A percentile compares a stretch with the other conserved stretches of the same genome.
Evolutionary conservation across 1,284 basidiomycete genomes (phyloP).

Genomic region (Coriolopsis trogii): DNA sequence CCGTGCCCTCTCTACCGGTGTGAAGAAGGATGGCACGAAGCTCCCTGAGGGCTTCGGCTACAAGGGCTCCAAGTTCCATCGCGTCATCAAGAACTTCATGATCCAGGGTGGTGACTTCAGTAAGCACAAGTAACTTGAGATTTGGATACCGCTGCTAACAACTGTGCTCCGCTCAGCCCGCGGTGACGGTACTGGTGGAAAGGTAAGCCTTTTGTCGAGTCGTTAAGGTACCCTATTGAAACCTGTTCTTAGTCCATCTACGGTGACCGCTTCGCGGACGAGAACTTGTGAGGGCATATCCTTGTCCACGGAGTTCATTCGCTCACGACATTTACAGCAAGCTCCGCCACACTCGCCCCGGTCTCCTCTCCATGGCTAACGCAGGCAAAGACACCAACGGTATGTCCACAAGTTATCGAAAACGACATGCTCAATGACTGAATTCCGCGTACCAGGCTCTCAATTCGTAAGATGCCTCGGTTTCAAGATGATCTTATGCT

Average conservation of each 20-base stretch:
- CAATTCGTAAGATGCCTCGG: constrained; percentile 67
- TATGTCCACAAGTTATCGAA: constrained; percentile 32
- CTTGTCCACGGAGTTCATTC: background rate
- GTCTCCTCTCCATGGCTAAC: constrained; percentile 93
- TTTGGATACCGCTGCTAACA: background rate
- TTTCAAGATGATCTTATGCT: background rate
- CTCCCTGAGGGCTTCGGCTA: constrained; percentile 74
- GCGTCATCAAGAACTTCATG: constrained; percentile 75
- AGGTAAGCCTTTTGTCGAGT: constrained; percentile 32
- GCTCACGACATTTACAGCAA: constrained; percentile 53
- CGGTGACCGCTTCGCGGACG: constrained; percentile 61
- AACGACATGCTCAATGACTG: background rate
- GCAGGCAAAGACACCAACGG: constrained; percentile 87
- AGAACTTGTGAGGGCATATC: constrained; percentile 77
- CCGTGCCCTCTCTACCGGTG: constrained; percentile 70
- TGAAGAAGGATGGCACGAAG: constrained; percentile 76
- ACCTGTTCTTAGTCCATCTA: constrained; percentile 48
- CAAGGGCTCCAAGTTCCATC: constrained; percentile 72
- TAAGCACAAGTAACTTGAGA: constrained; percentile 26
- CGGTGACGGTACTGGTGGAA: constrained; percentile 66
- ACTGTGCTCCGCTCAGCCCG: constrained; percentile 35
- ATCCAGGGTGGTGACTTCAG: constrained; percentile 77
- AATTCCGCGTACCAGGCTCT: constrained; percentile 54
- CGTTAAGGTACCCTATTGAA: background rate
- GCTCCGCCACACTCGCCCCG: constrained; percentile 86